These are phyloP conservation scores for Phallus indusiatus DNA, from an alignment of 768 basidiomycete species.

Conservation along the genomic window DNA sequence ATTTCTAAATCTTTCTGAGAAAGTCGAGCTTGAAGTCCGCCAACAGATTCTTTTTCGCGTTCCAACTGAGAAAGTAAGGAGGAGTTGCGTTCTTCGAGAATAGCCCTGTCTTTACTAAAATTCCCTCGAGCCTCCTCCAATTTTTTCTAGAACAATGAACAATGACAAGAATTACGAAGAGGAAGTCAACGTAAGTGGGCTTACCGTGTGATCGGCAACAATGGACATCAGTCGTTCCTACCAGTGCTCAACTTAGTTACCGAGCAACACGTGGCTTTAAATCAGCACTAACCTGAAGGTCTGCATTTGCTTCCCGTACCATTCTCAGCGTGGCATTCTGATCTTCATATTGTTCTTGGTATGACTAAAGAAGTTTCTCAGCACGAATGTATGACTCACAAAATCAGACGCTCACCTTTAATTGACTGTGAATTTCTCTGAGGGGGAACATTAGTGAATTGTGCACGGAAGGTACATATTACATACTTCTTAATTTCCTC, in stretches of 20 bases:
- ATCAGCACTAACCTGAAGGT: conserved; percentile 33
- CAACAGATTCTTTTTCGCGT: neutral
- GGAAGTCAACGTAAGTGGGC: too few relatives aligned
- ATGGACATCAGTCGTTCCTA: conserved; percentile 5
- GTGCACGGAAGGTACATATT: neutral
- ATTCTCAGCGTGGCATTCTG: conserved; percentile 43
- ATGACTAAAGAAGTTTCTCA: neutral
- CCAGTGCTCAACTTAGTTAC: neutral
- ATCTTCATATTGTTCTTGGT: conserved; percentile 54
- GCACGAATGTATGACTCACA: too few relatives aligned
- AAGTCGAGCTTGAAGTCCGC: neutral
- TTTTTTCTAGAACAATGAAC: neutral
- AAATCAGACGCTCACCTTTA: neutral
- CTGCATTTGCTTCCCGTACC: conserved; percentile 44
- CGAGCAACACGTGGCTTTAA: neutral
- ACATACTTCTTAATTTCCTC: neutral
- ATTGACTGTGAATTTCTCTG: neutral
- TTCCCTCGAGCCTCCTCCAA: neutral
- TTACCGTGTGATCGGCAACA: conserved; percentile 2
- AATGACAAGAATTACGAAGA: neutral
- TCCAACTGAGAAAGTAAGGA: conserved; percentile 19
- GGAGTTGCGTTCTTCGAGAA: conserved; percentile 32
- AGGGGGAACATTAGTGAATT: neutral
- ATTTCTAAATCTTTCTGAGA: neutral
- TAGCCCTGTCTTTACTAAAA: conserved; percentile 28